Evolutionary conservation across 352 stramenopile species (phyloP), one percentile per base, ranked within the genome.

Genomic region (Globisporangium mamillatum): DNA sequence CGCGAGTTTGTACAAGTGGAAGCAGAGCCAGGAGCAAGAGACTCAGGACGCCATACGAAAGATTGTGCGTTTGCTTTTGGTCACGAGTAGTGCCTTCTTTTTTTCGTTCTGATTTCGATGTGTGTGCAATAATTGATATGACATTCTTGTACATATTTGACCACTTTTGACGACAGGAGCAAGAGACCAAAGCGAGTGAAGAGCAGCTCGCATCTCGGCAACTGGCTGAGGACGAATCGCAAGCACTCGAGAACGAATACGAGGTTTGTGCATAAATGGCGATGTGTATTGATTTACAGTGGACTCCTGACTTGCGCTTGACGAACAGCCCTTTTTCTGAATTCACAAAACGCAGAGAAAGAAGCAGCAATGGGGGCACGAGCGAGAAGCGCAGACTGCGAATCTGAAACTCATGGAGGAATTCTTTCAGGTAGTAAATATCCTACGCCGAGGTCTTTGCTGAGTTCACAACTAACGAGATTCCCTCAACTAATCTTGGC

Each of bases 1-100:
- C 34, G 66, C 76, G 9, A 63, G 76, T 8, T 60, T 90, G 9
- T 61, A 65, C 41, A 38, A 59, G 7, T 90, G 81, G 81, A 85
- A 77, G 69, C 46, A 77, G 5, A 6, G 52, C 1, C 77, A 82
- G 14, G 34, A 78, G n/a, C 53, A 72, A 3, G 48, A 66, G 41
- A 81, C 67, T 0, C 69, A 78, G 9, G 53, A 71, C 57, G 73
- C 68, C 2, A 64, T 82, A 14, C 38, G 50, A 16, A 56, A 76
- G 63, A 63, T 84, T 57, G 79, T 88, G 67, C 57, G 69, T 48
- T 50, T 4, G 7, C 55, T 24, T 38, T 32, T 3, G 2, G 10
- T 24, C 41, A 32, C 53, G 25, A n/a, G 32, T 62, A 18, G 12
- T 44, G 36, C 36, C 36, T 5, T 6, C 27, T 29, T 29, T 44